These are phyloP conservation scores for Bipolaris victoriae DNA, from an alignment of 2,329 filamentous ascomycete species.

Conservation along the genomic window DNA sequence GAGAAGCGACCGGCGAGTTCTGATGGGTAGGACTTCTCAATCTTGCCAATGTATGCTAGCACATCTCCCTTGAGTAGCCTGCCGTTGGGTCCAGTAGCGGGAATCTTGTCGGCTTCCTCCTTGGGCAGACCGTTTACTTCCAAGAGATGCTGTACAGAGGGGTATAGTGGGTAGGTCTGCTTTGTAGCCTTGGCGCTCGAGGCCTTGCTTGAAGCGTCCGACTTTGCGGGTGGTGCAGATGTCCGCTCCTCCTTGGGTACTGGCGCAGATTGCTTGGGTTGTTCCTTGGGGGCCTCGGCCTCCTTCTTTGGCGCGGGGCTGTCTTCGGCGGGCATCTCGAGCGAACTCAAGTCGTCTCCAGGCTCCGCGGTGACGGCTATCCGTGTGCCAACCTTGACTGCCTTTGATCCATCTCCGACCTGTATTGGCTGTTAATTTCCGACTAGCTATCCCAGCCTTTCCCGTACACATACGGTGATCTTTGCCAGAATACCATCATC, in stretches of 20 bases:
- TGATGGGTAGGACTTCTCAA: constrained; percentile 73
- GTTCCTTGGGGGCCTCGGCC: constrained; percentile 43
- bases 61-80: constrained; percentile 95
- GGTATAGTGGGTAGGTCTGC: constrained; percentile 75
- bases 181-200: constrained; percentile 60
- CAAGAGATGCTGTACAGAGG: constrained; percentile 83
- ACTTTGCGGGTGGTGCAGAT: constrained; percentile 37
- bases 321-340: constrained; percentile 78
- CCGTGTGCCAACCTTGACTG: constrained; percentile 75
- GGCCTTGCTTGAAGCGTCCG: constrained; percentile 38
- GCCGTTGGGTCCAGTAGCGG: constrained; percentile 83
- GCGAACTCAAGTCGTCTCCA: constrained; percentile 75
- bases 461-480: constrained; percentile 62
- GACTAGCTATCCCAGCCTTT: neutral
- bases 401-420: constrained; percentile 74
- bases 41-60: constrained; percentile 82
- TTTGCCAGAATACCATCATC: constrained; percentile 87
- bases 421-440: constrained; percentile 30
- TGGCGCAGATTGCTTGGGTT: constrained; percentile 32
- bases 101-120: constrained; percentile 79
- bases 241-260: constrained; percentile 47
- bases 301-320: constrained; percentile 49
- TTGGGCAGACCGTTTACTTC: constrained; percentile 78
- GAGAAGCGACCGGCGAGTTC: constrained; percentile 73
- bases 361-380: constrained; percentile 84